Base-by-base conservation (phyloP, 2,329 filamentous ascomycete genomes). In the Calonectria montana region DNA sequence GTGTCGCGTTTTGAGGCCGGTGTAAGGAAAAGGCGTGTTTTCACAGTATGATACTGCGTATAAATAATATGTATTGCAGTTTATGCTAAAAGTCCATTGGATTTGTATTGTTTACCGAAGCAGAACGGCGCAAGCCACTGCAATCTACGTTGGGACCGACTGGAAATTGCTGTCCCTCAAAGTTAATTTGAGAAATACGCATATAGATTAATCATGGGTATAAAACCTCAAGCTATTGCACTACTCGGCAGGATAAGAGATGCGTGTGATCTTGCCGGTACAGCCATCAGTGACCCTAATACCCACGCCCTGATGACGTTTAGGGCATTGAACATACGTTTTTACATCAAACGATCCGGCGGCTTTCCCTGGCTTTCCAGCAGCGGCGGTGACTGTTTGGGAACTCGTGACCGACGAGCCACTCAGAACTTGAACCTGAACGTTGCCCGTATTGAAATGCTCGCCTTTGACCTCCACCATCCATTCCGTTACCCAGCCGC, bases 391-490 rank as follows among this genome's bases (percentile, higher is more conserved):
- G n/a, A 57, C 48, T 5, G 64, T 35, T 29, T 57, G 48, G 18
- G 37, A 25, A n/a, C 25, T 57, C 18, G 25, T 1, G 5, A 57
- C 39, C 4, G 64, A 18, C 7, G 2, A 12, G n/a, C 64, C 64
- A 21, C 48, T 45, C 5, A 66, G 25, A 12, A 66, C 48, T 27
- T 66, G 37, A 29, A 66, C 64, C 39, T 57, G 25, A 6, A 43
- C 64, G 13, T 66, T 66, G 3, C 64, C 64, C 0, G 64, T 57
- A 31, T 66, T 66, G n/a, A 66, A 66, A 39, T 66, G 48, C 37
- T 66, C 64, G 27, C 64, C 64, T 12, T 66, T 66, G 37, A 66
- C 48, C 39, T 66, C 64, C 2, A 66, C 21, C 48, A 57, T 66
- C 64, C 23, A 21, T 18, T 57, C 48, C 16, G 64, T 41, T 10